These are phyloP conservation scores for Yamadazyma pseudoaaseri DNA, from an alignment of 1,139 yeast species.

Conservation along the genomic window DNA sequence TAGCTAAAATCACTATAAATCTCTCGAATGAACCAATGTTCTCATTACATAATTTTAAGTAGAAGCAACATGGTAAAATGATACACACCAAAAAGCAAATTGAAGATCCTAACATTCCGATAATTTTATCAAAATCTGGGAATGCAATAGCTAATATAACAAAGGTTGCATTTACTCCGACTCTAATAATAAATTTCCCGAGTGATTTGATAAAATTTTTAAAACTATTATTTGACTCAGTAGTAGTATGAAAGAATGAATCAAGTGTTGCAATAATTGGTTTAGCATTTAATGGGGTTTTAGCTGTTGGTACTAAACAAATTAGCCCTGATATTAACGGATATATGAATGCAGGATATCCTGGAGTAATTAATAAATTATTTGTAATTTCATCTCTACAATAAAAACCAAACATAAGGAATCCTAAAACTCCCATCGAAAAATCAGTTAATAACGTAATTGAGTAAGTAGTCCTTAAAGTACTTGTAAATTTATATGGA, in stretches of 20 bases:
- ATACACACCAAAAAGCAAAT: constrained; percentile 56
- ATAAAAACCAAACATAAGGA: constrained; percentile 77
- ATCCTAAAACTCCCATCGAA: constrained; percentile 77
- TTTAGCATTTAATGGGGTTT: constrained; percentile 82
- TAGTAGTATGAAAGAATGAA: constrained; percentile 25
- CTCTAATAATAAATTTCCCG: constrained; percentile 26
- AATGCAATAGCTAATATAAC: constrained; percentile 51
- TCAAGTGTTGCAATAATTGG: constrained; percentile 75
- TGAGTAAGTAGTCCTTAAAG: constrained; percentile 46
- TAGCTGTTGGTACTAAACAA: constrained; percentile 82
- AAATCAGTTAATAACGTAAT: constrained; percentile 73
- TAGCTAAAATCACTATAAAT: constrained; percentile 20
- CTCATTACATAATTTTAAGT: constrained; percentile 38
- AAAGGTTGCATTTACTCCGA: constrained; percentile 51
- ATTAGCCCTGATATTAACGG: constrained; percentile 66
- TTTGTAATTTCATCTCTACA: constrained; percentile 85
- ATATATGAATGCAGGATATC: constrained; percentile 70
- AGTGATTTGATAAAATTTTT: constrained; percentile 12
- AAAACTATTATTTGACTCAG: constrained; percentile 12
- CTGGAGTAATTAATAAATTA: constrained; percentile 64
- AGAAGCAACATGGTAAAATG: constrained; percentile 55
- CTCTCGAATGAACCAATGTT: constrained; percentile 23
- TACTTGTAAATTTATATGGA: constrained; percentile 44
- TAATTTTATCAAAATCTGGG: constrained; percentile 58
- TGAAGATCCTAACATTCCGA: constrained; percentile 58